phyloP scores from a whole-genome alignment of 2,329 filamentous ascomycete genomes.

The Metarhizium brunneum region DNA sequence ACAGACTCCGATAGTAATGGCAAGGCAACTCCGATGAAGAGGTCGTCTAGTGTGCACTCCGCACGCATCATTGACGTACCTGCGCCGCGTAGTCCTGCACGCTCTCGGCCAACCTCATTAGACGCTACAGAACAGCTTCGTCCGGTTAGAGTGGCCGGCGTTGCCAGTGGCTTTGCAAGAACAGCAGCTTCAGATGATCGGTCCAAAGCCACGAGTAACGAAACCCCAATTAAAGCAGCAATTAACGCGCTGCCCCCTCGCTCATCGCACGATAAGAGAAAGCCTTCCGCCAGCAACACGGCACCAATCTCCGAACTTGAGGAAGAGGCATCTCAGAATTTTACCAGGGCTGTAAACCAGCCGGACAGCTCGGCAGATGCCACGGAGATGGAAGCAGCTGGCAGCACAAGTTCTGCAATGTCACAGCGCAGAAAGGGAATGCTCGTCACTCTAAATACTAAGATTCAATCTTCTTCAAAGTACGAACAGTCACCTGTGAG shows the following conservation, averaged over 20 bases:
- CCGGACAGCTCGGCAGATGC: neutral
- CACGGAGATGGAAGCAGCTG: neutral
- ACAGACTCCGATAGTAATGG: constrained; percentile 38
- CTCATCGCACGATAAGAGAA: neutral
- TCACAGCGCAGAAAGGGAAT: neutral
- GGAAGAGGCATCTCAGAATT: neutral
- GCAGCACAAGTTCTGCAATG: neutral
- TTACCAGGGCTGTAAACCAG: neutral
- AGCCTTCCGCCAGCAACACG: neutral
- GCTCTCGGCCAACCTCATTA: constrained; percentile 39
- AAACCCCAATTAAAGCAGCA: neutral
- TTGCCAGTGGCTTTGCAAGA: constrained; percentile 26
- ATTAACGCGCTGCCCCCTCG: neutral
- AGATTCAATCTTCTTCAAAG: neutral
- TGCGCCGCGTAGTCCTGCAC: constrained; percentile 39
- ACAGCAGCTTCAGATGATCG: constrained; percentile 21
- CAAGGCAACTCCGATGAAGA: constrained; percentile 23
- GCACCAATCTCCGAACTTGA: neutral
- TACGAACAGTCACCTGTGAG: neutral
- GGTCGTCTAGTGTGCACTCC: constrained; percentile 42
- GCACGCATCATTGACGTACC: constrained; percentile 49
- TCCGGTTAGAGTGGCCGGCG: constrained; percentile 29
- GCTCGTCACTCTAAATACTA: neutral
- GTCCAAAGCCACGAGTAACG: neutral
- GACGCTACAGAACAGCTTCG: constrained; percentile 35